Evolutionary conservation across 2,329 filamentous ascomycete species (phyloP), one percentile per base, ranked within the genome.

Genomic region (Sclerotinia glacialis): DNA sequence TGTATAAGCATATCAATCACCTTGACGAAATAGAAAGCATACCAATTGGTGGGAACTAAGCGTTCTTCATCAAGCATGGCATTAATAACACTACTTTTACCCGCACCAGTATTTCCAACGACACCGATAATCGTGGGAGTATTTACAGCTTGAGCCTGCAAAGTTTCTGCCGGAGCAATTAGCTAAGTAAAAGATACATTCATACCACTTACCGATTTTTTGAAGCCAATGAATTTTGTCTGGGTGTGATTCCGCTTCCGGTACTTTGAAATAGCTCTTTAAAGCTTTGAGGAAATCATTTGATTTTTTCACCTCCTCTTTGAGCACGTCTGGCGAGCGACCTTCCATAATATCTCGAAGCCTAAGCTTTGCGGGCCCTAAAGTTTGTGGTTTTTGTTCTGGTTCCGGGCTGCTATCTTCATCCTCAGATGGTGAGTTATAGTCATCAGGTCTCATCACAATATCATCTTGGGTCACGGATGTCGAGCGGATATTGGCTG

Each of bases 51-150:
- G 0, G 80, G 80, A 0, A 82, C 78, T 1, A 83, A 72, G 9
- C 80, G 77, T 69, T 83, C 81, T 69, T 82, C 80, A 61, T 82
- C 79, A 4, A 83, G 76, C 70, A 83, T 69, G 21, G 71, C 72
- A 59, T 74, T 74, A 5, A 74, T 73, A 11, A 73, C 65, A 62
- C 69, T 72, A 44, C 59, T 68, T 50, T 74, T 74, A 3, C 72
- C 73, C 26, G 71, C 71, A n/a, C 73, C 73, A 23, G 71, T 74
- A 60, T 72, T 72, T 2, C 72, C 72, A 21, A 74, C 67, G 42
- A 73, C 70, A 12, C 72, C 72, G 54, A 74, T 71, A 37, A 72
- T 71, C 1, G 72, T 72, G 2, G 72, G 71, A 11, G 70, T 70
- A 42, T 73, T 64, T 21, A 67, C 74, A 5, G 67, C 67, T 54